These are phyloP conservation scores for Ogataea degrootiae DNA, from an alignment of 805 yeast genomes.

Conservation along the genomic window DNA sequence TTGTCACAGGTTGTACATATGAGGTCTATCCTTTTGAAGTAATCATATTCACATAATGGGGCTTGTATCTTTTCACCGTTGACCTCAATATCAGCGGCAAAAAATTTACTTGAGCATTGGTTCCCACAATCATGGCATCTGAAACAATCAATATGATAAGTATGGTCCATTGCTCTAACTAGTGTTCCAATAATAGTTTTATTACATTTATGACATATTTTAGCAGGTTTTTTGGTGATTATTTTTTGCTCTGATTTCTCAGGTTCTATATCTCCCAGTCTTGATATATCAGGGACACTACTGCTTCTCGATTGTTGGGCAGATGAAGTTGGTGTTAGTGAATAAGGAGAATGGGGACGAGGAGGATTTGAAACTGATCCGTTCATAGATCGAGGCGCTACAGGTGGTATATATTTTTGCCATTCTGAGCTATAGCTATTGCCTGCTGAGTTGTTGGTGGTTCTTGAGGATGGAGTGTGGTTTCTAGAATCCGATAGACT, in stretches of 20 bases:
- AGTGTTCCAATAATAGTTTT: slow-evolving; percentile 63
- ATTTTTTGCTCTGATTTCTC: neutral
- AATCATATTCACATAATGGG: slow-evolving; percentile 87
- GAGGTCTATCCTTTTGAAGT: slow-evolving; percentile 77
- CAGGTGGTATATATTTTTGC: slow-evolving; percentile 7
- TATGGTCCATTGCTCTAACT: slow-evolving; percentile 75
- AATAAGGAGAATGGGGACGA: neutral
- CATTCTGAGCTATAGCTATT: slow-evolving; percentile 1
- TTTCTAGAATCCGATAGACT: too few relatives aligned
- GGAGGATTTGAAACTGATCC: neutral
- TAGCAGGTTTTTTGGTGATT: slow-evolving; percentile 22
- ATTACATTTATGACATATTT: slow-evolving; percentile 49
- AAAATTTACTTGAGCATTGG: slow-evolving; percentile 81
- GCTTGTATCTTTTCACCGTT: slow-evolving; percentile 37
- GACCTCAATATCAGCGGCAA: slow-evolving; percentile 60
- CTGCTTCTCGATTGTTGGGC: slow-evolving; percentile 8
- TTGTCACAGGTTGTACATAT: slow-evolving; percentile 83
- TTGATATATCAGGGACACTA: slow-evolving; percentile 11
- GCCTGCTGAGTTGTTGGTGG: too few relatives aligned
- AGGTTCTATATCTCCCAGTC: neutral
- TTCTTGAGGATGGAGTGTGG: too few relatives aligned
- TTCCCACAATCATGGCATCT: slow-evolving; percentile 79
- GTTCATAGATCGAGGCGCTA: neutral
- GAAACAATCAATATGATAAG: slow-evolving; percentile 86
- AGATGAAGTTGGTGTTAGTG: neutral